phyloP scores from a whole-genome alignment of 1,139 yeast species.

The Suhomyces terraborum region DNA sequence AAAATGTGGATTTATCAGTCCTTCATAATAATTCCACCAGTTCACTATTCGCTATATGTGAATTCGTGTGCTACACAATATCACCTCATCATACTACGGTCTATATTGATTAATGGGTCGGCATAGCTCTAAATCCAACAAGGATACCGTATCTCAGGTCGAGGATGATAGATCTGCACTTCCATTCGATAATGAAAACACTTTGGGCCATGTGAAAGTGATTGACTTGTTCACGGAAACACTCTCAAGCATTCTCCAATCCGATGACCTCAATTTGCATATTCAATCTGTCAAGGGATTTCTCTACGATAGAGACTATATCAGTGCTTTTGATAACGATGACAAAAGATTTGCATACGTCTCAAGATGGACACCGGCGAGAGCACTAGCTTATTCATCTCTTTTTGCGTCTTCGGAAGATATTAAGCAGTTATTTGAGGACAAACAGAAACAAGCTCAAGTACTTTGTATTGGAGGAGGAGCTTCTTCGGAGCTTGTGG shows the following conservation, averaged over 20 bases:
- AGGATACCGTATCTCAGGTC: not conserved
- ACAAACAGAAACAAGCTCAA: constrained; percentile 31
- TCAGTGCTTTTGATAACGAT: constrained; percentile 64
- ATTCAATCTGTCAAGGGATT: constrained; percentile 73
- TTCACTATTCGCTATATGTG: not conserved
- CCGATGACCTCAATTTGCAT: constrained; percentile 42
- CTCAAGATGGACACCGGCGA: constrained; percentile 82
- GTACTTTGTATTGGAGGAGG: constrained; percentile 84
- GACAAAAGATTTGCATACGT: constrained; percentile 75
- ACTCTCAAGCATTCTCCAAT: constrained; percentile 48
- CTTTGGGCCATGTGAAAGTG: constrained; percentile 41
- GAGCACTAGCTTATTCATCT: constrained; percentile 73
- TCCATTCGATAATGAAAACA: constrained; percentile 34
- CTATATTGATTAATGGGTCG: constrained; percentile 1
- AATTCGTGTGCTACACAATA: constrained; percentile 4
- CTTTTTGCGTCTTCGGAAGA: constrained; percentile 55
- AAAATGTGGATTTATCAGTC: not conserved
- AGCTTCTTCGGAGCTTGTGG: constrained; percentile 82
- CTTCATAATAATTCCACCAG: not conserved
- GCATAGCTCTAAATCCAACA: constrained; percentile 8
- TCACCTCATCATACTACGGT: not conserved
- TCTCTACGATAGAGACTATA: constrained; percentile 68
- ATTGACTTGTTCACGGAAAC: constrained; percentile 51
- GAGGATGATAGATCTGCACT: constrained; percentile 20
- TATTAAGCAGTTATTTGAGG: constrained; percentile 39